Evolutionary conservation across 2,329 filamentous ascomycete genomes (phyloP), one percentile per base, ranked within the genome.

Genomic region (Fusarium concolor): DNA sequence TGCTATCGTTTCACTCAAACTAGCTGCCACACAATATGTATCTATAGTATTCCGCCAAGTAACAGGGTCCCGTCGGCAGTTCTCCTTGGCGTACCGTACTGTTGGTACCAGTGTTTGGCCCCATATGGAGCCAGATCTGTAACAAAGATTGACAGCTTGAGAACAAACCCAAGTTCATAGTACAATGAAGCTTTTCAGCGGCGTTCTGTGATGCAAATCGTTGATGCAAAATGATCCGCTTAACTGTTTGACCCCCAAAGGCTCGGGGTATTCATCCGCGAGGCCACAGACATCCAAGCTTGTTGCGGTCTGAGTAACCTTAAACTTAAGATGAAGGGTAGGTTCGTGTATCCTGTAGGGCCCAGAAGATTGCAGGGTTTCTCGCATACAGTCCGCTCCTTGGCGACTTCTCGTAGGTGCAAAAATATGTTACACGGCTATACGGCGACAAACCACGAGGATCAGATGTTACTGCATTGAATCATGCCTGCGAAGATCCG

Each of bases 361-460:
- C 44, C 47, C 20, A 56, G 57, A 62, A 43, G 37, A 18, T 11
- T 55, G 10, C 29, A 42, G 14, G 10, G 33, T 15, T 20, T n/a
- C 20, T 43, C 7, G 10, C 20, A 60, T 24, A 24, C 14, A 6
- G 29, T 28, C 18, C 6, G 5, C 37, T 12, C 24, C 42, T 46
- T 14, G 10, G 31, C 43, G 18, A 24, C 46, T 18, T 65, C 58
- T 47, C 45, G 31, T 44, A 62, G 56, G 50, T 66, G 50, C 45
- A 62, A 56, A 56, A 50, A 56, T 45, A 47, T 39, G 22, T 39
- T 12, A 22, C 15, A 35, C 56, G 29, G 38, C 12, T 60, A 18
- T 17, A 28, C 33, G 33, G 41, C 49, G 31, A 15, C n/a, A 39
- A 14, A 17, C n/a, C 18, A 18, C 33, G 26, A 28, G 38, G 41